A percentile compares a stretch with the other conserved stretches of the same genome.
phyloP scores from a whole-genome alignment of 169 alveolate genomes.

The Plasmodium inui region DNA sequence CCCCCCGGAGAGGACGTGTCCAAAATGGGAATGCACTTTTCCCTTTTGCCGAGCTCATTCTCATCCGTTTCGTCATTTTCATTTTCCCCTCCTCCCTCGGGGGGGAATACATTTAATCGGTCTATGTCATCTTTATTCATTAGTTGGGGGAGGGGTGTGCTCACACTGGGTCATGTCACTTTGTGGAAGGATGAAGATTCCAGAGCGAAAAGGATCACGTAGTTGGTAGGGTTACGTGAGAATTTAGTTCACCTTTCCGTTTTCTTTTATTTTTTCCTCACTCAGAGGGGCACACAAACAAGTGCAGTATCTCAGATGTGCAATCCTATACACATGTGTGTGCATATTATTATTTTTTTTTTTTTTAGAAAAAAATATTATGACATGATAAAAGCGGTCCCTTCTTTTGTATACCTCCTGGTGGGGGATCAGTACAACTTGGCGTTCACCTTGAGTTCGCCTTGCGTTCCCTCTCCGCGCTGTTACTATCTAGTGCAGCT shows the following conservation, averaged over 20 bases:
- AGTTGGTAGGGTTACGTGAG: background rate
- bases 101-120: background rate
- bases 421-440: background rate
- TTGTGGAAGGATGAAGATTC: background rate
- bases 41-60: background rate
- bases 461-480: background rate
- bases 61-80: background rate
- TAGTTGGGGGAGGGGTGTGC: background rate
- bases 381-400: background rate
- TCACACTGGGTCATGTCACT: background rate
- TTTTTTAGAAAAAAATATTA: background rate
- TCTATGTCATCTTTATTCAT: conserved; percentile 31
- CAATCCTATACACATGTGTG: background rate
- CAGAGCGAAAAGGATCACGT: background rate
- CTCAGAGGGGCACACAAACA: background rate
- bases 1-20: background rate
- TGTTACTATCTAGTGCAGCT: background rate
- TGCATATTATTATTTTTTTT: background rate
- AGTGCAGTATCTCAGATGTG: background rate
- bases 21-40: background rate
- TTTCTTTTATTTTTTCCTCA: background rate
- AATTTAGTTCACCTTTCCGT: background rate
- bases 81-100: background rate
- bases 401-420: background rate
- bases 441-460: background rate